A percentile compares a stretch with the other conserved stretches of the same genome.
phyloP scores from a whole-genome alignment of 164 flowering plant genomes.

The Euptelea pleiosperma region DNA sequence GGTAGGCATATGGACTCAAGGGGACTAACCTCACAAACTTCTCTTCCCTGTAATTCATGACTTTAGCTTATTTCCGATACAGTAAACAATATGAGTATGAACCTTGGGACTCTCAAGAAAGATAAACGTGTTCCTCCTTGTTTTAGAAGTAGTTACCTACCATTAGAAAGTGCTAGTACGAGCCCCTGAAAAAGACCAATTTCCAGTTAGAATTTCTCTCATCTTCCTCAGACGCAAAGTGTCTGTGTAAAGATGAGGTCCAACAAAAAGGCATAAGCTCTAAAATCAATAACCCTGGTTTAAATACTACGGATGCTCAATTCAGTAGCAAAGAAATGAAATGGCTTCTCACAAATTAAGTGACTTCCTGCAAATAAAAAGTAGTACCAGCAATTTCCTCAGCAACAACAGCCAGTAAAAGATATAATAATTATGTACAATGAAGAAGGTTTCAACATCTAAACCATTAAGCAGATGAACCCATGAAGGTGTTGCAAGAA shows the following conservation, averaged over 20 bases:
- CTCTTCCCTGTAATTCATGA: conserved; percentile 18
- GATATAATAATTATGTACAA: too few species aligned
- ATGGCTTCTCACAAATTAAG: too few species aligned
- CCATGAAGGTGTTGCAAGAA: too few species aligned
- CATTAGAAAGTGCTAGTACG: neutral
- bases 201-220: neutral
- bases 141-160: neutral
- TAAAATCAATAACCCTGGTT: neutral
- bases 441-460: too few species aligned
- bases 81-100: neutral
- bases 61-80: neutral
- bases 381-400: too few species aligned
- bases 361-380: too few species aligned
- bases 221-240: neutral
- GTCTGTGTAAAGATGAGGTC: neutral
- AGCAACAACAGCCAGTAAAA: too few species aligned
- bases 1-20: neutral
- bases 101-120: conserved; percentile 1
- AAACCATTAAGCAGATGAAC: too few species aligned
- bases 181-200: neutral
- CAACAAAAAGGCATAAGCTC: neutral
- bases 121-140: neutral
- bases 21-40: conserved; percentile 28
- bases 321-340: too few species aligned
- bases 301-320: too few species aligned